phyloP scores from a whole-genome alignment of 2,329 filamentous ascomycete genomes.

The Phoma sp. region DNA sequence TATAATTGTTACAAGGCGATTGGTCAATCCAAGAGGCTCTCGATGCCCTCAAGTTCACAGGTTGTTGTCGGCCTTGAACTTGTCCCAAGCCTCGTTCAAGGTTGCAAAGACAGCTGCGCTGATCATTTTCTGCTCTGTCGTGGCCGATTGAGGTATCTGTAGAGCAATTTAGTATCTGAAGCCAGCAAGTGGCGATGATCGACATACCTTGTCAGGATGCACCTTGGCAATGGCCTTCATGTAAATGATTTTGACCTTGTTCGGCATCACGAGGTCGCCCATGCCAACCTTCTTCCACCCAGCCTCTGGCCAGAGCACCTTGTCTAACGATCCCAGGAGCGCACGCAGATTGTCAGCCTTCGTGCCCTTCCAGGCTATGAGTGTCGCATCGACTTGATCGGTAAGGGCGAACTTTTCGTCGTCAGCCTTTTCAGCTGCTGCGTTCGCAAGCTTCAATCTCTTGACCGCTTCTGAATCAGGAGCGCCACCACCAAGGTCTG shows the following conservation, averaged over 20 bases:
- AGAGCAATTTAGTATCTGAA: not conserved
- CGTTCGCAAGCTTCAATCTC: slow-evolving; percentile 81
- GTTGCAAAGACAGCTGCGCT: slow-evolving; percentile 69
- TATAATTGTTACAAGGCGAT: not conserved
- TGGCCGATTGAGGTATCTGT: slow-evolving; percentile 66
- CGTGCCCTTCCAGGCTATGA: slow-evolving; percentile 83
- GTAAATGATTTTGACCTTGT: slow-evolving; percentile 95
- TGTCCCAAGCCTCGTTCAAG: slow-evolving; percentile 72
- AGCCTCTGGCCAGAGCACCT: slow-evolving; percentile 87
- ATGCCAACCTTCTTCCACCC: slow-evolving; percentile 98
- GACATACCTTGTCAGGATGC: slow-evolving; percentile 91
- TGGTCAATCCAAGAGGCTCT: not conserved
- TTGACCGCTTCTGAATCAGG: slow-evolving; percentile 76
- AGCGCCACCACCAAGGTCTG: slow-evolving; percentile 52
- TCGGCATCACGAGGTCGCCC: slow-evolving; percentile 89
- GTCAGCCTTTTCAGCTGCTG: slow-evolving; percentile 83
- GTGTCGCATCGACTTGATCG: slow-evolving; percentile 81
- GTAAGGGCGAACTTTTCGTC: slow-evolving; percentile 90
- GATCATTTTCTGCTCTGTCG: slow-evolving; percentile 71
- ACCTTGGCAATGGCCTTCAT: slow-evolving; percentile 99
- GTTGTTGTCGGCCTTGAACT: slow-evolving; percentile 68
- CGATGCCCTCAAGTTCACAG: slow-evolving; percentile 9
- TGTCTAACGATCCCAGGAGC: slow-evolving; percentile 83
- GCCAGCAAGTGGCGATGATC: too few species aligned
- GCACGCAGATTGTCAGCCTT: slow-evolving; percentile 93